Evolutionary conservation across 2,329 filamentous ascomycete genomes (phyloP).

Genomic region (Trichoderma gracile): DNA sequence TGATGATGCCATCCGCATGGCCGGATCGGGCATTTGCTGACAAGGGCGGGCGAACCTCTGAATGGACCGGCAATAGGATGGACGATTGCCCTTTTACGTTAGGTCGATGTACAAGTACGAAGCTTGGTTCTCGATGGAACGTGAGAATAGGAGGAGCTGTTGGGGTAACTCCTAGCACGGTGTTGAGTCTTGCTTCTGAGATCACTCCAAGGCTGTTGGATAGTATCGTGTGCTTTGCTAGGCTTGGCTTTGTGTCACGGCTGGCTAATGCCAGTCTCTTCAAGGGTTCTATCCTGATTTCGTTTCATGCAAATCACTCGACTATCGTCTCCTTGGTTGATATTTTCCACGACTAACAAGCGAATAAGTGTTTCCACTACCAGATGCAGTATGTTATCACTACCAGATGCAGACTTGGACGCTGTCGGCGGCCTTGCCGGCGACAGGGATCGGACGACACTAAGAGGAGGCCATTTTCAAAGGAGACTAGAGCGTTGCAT

Average conservation of each 20-base stretch:
- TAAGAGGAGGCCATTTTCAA: not conserved
- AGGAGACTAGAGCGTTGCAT: not conserved
- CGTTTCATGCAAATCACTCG: no score
- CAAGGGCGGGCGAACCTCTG: not conserved
- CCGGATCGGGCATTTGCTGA: not conserved
- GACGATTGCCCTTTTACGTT: no score
- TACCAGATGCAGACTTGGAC: not conserved
- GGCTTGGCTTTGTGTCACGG: not conserved
- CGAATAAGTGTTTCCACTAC: not conserved
- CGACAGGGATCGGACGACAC: not conserved
- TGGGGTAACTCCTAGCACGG: not conserved
- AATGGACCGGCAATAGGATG: not conserved
- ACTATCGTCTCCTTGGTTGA: not conserved
- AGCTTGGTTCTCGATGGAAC: no score
- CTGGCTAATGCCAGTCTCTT: not conserved
- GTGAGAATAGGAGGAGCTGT: no score
- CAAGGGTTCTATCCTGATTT: not conserved
- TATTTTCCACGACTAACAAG: conserved; percentile 5
- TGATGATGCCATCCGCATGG: not conserved
- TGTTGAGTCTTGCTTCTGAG: not conserved
- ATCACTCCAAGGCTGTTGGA: not conserved
- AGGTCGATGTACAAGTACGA: no score
- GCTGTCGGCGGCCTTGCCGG: not conserved
- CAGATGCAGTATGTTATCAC: not conserved
- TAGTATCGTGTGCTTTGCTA: not conserved